Conservation (phyloP, 176 grass and related monocot genomes). For the Chloris gayana region DNA sequence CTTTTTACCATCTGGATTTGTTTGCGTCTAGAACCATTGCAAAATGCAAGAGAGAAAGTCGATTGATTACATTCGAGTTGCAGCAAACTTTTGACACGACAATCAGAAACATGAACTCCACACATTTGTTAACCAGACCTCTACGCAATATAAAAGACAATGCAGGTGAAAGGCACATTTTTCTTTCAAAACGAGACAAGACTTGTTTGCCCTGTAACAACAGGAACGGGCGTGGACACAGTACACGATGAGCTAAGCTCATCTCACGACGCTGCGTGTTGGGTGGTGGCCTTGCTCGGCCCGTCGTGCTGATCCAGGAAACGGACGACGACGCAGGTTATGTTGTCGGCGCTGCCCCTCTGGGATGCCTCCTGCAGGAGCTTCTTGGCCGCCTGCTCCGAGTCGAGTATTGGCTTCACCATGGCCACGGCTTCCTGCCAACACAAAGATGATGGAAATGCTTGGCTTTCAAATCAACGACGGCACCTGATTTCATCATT, state of each 20-base stretch:
- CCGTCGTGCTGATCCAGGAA: slow-evolving; percentile 36
- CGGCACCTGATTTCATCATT: neutral
- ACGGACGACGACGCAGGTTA: slow-evolving; percentile 81
- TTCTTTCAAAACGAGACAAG: too few species aligned
- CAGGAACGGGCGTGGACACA: too few species aligned
- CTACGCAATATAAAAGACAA: neutral
- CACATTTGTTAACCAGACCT: neutral
- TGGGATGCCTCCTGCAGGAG: slow-evolving; percentile 66
- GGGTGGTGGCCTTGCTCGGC: neutral
- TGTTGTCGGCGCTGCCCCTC: slow-evolving; percentile 81
- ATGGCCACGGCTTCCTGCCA: slow-evolving; percentile 76
- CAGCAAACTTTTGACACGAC: neutral
- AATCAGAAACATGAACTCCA: neutral
- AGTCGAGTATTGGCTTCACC: slow-evolving; percentile 68
- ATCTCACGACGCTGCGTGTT: slow-evolving; percentile 15
- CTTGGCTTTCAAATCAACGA: neutral
- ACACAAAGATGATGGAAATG: neutral
- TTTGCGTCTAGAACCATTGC: too few species aligned
- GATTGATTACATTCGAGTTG: neutral
- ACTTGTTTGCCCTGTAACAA: too few species aligned
- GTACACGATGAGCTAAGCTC: too few species aligned
- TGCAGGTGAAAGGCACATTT: too few species aligned
- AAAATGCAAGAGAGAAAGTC: too few species aligned
- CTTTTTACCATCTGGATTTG: too few species aligned
- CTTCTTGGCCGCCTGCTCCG: slow-evolving; percentile 74